These are phyloP conservation scores for Sclerotiophoma versabilis DNA, from an alignment of 2,329 filamentous ascomycete genomes.

Conservation along the genomic window DNA sequence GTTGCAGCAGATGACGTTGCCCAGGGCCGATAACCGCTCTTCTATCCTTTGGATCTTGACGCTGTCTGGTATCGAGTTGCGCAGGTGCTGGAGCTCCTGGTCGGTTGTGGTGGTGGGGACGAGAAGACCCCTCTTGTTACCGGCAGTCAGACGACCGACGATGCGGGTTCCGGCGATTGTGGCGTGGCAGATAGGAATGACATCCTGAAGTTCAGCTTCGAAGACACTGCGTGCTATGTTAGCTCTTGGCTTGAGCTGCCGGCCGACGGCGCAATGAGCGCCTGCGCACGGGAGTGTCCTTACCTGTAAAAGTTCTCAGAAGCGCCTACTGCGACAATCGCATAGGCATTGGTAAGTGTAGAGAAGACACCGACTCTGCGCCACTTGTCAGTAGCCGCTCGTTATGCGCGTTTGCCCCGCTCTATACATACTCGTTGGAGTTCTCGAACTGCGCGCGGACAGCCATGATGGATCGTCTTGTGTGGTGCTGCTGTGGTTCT, in stretches of 20 bases:
- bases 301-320: slow-evolving; percentile 98
- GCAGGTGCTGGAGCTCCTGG: slow-evolving; percentile 96
- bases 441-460: slow-evolving; percentile 77
- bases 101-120: slow-evolving; percentile 96
- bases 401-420: slow-evolving; percentile 2
- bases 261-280: background rate
- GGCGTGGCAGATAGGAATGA: slow-evolving; percentile 95
- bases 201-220: slow-evolving; percentile 95
- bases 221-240: slow-evolving; percentile 71
- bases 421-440: slow-evolving; percentile 77
- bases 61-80: slow-evolving; percentile 89
- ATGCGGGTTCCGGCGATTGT: slow-evolving; percentile 97
- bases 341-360: slow-evolving; percentile 96
- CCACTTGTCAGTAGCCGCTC: slow-evolving; percentile 23
- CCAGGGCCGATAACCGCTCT: slow-evolving; percentile 91
- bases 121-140: slow-evolving; percentile 95
- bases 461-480: slow-evolving; percentile 52
- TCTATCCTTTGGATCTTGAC: slow-evolving; percentile 98
- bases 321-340: slow-evolving; percentile 89
- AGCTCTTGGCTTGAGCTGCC: slow-evolving; percentile 16
- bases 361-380: slow-evolving; percentile 92
- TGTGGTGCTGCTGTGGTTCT: slow-evolving; percentile 3
- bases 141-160: slow-evolving; percentile 92
- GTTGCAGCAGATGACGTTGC: slow-evolving; percentile 96
- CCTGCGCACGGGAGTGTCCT: slow-evolving; percentile 18